Evolutionary conservation across 139 green algal species (phyloP), one percentile per base, ranked within the genome.

Genomic region (Coelastrella sp.): DNA sequence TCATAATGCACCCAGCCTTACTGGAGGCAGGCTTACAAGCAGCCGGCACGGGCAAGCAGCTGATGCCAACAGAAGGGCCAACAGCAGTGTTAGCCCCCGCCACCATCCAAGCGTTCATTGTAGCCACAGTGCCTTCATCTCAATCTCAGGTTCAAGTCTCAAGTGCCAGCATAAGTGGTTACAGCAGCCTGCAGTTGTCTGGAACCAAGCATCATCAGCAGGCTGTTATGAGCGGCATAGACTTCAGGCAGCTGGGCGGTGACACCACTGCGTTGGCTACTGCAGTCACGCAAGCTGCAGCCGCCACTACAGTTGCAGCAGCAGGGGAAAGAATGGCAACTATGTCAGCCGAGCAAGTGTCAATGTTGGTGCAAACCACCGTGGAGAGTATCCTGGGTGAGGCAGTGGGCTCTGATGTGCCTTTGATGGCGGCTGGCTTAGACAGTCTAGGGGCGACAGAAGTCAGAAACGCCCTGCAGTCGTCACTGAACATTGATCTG

Each of bases 361-460:
- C 54, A 7, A 57, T 47, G 20, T n/a, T 68, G 7, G 94, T 95
- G 7, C 58, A 71, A n/a, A 88, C 61, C 23, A 90, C 80, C n/a
- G 85, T 94, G 7, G 73, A 90, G 59, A 57, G 23, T 3, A 60
- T 91, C 3, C 64, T 93, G n/a, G 88, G 88, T 32, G 65, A 87
- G 61, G 57, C 61, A 13, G 84, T 92, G 14, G 83, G 56, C 73
- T 22, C 10, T 13, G 77, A 90, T 11, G 85, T 84, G 58, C 90
- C 90, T 10, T 79, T 93, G 20, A 93, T 93, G 88, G 87, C 65
- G 56, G 93, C 94, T 4, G 93, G 92, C 6, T 92, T 98, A 17
- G 96, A 98, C 90, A 96, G 92, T 56, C 87, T 98, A 54, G 93
- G 89, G 8, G 97, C 97, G 0, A 91, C 95, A 13, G 95, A 98